Base-by-base conservation (phyloP, 164 flowering plant genomes). In the Umbellularia californica region DNA sequence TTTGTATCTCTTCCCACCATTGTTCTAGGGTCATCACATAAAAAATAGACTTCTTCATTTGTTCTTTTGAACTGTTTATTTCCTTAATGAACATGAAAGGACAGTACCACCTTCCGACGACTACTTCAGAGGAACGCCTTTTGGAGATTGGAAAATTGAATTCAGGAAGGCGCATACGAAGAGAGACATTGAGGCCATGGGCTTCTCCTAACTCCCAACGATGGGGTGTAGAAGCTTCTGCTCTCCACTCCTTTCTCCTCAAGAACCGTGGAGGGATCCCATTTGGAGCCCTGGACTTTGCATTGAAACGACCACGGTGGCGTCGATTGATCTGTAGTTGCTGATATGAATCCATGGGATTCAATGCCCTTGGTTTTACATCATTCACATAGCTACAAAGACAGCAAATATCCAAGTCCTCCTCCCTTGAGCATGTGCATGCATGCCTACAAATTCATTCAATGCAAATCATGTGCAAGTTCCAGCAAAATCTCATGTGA, bases 11-110 rank as follows among this genome's bases (percentile, higher is more conserved):
- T 62, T 86, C 88, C 97, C 97, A 91, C 41, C 76, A 71, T 71
- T 87, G 93, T 76, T 90, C 88, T 0, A 91, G 81, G 68, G 81
- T 81, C 81, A 88, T 85, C 81, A 81, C 84, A 65, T 90, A 90
- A 70, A 74, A 88, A 69, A 72, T 64, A 13, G 91, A 87, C 17
- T 5, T 58, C n/a, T 73, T 74, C 82, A 82, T 72, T 58, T 87
- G 89, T 11, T 85, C 85, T 72, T 73, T 82, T 27, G 77, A 17
- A 1, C 65, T 73, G 3, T n/a, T 58, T 10, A 55, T 68, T 33
- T 74, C 77, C 63, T 63, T 77, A 9, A 77, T 51, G 76, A 77
- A 74, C 72, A 77, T 66, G 58, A 77, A 77, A 52, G 79, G 79
- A 25, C 68, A 63, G 24, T 75, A 75, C 77, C 77, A 75, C 60